These are phyloP conservation scores for Malassezia japonica DNA, from an alignment of 1,284 basidiomycete species.

Conservation along the genomic window DNA sequence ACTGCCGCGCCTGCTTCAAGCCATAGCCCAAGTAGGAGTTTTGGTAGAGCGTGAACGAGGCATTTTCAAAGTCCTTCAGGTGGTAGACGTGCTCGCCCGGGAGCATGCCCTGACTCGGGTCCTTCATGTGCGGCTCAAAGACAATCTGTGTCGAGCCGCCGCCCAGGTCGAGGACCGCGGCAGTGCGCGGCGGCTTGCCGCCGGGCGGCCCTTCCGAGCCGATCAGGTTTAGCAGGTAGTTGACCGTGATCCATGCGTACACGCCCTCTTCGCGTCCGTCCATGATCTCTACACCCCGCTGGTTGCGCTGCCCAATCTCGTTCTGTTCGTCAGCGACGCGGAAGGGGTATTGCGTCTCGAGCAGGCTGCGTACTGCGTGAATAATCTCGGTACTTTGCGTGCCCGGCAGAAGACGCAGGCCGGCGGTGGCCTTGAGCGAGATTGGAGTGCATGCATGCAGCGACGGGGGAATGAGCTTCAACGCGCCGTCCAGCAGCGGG, in stretches of 20 bases:
- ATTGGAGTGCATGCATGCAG: constrained; percentile 72
- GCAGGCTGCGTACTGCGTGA: constrained; percentile 60
- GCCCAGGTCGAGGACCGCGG: constrained; percentile 89
- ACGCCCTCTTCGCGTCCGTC: constrained; percentile 87
- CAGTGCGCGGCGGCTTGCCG: constrained; percentile 58
- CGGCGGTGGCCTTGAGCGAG: constrained; percentile 90
- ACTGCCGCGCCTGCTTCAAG: constrained; percentile 75
- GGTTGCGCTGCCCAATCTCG: constrained; percentile 12
- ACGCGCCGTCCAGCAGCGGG: constrained; percentile 67
- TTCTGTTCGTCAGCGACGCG: constrained; percentile 38
- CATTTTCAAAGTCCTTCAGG: constrained; percentile 51
- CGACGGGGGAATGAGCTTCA: constrained; percentile 63
- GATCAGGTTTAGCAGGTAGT: constrained; percentile 56
- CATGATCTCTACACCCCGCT: constrained; percentile 56
- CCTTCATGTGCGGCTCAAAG: constrained; percentile 64
- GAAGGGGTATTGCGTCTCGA: constrained; percentile 67
- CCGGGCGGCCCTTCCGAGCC: constrained; percentile 53
- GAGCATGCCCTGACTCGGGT: constrained; percentile 55
- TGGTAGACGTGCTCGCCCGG: constrained; percentile 89
- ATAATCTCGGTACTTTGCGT: constrained; percentile 66
- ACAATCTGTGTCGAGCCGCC: constrained; percentile 97
- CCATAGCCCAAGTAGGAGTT: constrained; percentile 69
- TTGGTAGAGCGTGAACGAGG: constrained; percentile 41
- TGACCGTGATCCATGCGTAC: constrained; percentile 96
- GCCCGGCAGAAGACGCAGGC: constrained; percentile 66